Base-by-base conservation (phyloP, 2,329 filamentous ascomycete species). In the Fusarium nodosum region DNA sequence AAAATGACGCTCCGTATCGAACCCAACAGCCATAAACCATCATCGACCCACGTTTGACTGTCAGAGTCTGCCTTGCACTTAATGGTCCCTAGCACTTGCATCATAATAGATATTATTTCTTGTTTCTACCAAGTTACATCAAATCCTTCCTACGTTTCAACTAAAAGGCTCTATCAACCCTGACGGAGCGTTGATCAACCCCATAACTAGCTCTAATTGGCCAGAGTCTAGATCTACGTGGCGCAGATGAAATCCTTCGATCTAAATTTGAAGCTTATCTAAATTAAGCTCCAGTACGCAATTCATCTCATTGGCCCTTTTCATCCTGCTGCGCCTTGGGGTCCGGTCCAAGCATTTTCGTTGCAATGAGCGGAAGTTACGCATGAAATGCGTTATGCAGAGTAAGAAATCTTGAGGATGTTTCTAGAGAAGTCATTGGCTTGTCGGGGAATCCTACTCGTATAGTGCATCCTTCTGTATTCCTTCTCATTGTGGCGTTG, bases 221-320 rank as follows among this genome's bases (percentile, higher is more conserved):
- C 6, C n/a, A 31, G 4, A 3, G 8, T 31, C n/a, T 9, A 38
- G 18, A 51, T 51, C 48, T 39, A 11, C 3, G 48, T 16, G 48
- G 48, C 48, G 48, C 33, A 39, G 48, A 22, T 11, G 24, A 22
- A 51, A 51, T 51, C n/a, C 48, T 51, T 51, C 48, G 24, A 51
- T 20, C 48, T 20, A 51, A 20, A 20, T 28, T 26, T 18, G 22
- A 51, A 51, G 33, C 48, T 51, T 51, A 39, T 51, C 24, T 39
- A 51, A 51, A 51, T 51, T 22, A 41, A 39, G 13, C 33, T 51
- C 8, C 24, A 2, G 18, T 26, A 31, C 53, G 24, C 15, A 56
- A 56, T 48, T 38, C 13, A 3, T 47, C 12, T 48, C 13, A 56
- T 56, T 56, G 53, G 53, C 10, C 7, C 2, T 3, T 39, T 52